Percentiles rank a stretch among this genome's conserved stretches.
phyloP scores from a whole-genome alignment of 371 early-diverging fungal genomes.

The Mortierella sp. region DNA sequence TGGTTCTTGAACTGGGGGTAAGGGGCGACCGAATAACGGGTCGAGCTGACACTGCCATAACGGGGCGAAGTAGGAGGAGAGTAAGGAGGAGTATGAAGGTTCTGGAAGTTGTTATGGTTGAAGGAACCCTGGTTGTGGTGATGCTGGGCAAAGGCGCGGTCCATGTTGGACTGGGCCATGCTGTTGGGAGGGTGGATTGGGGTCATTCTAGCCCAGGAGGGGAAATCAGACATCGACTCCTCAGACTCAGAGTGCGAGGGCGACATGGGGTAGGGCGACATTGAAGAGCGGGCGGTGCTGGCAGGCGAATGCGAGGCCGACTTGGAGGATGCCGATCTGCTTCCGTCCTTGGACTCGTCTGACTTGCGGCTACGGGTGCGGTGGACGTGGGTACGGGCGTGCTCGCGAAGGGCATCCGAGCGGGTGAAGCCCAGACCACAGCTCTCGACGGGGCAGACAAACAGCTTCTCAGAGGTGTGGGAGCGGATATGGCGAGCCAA shows the following conservation, averaged over 20 bases:
- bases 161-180: slow-evolving; percentile 32
- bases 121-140: slow-evolving; percentile 10
- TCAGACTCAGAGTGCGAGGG: slow-evolving; percentile 55
- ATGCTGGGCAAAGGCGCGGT: slow-evolving; percentile 28
- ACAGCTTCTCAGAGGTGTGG: slow-evolving; percentile 57
- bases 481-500: slow-evolving; percentile 58
- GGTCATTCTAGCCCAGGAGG: slow-evolving; percentile 57
- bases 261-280: slow-evolving; percentile 56
- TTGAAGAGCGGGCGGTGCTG: slow-evolving; percentile 46
- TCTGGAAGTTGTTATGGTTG: slow-evolving; percentile 14
- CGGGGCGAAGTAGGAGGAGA: slow-evolving; percentile 57
- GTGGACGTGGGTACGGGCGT: slow-evolving; percentile 48
- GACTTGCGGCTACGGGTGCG: slow-evolving; percentile 48
- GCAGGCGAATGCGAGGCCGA: slow-evolving; percentile 47
- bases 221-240: slow-evolving; percentile 38
- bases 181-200: slow-evolving; percentile 51
- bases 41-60: slow-evolving; percentile 43
- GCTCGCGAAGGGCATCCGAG: slow-evolving; percentile 56
- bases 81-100: slow-evolving; percentile 57
- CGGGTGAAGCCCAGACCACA: slow-evolving; percentile 57
- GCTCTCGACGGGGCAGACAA: slow-evolving; percentile 57
- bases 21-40: slow-evolving; percentile 53
- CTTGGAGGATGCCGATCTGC: slow-evolving; percentile 23
- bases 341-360: slow-evolving; percentile 17
- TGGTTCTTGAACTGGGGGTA: slow-evolving; percentile 52